These are phyloP conservation scores for Arthroderma sp. DNA, from an alignment of 2,329 filamentous ascomycete genomes.

Conservation along the genomic window DNA sequence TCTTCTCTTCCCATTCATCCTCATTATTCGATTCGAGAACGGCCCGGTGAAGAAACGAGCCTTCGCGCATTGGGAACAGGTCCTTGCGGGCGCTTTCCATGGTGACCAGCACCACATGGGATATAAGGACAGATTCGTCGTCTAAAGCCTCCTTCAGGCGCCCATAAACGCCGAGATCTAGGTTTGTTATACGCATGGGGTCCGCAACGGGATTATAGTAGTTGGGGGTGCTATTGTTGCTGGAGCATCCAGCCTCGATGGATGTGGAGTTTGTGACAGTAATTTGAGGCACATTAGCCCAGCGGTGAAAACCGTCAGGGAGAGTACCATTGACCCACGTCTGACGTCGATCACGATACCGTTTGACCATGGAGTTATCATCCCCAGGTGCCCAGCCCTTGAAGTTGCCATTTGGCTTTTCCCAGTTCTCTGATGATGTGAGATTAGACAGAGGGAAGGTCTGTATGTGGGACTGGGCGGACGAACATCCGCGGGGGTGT, in stretches of 20 bases:
- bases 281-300: conserved; percentile 10
- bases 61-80: conserved; percentile 22
- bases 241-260: background rate
- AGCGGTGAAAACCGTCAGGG: conserved; percentile 21
- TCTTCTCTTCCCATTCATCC: conserved; percentile 13
- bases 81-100: conserved; percentile 26
- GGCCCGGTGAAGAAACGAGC: conserved; percentile 20
- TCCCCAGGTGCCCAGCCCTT: conserved; percentile 23
- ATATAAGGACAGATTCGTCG: conserved; percentile 20
- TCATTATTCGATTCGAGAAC: conserved; percentile 19
- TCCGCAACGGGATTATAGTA: conserved; percentile 22
- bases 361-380: conserved; percentile 9
- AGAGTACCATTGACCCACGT: conserved; percentile 19
- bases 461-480: conserved; percentile 9
- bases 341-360: conserved; percentile 11
- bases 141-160: conserved; percentile 19
- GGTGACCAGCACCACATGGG: conserved; percentile 22
- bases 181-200: conserved; percentile 24
- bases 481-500: conserved; percentile 4
- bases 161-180: conserved; percentile 20
- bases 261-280: conserved; percentile 1
- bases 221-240: conserved; percentile 6
- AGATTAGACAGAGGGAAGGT: conserved; percentile 20
- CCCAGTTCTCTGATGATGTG: conserved; percentile 21
- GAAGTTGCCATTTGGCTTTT: conserved; percentile 19